These are phyloP conservation scores for Penicillium bovifimosum DNA, from an alignment of 495 filamentous ascomycete species.

Conservation along the genomic window DNA sequence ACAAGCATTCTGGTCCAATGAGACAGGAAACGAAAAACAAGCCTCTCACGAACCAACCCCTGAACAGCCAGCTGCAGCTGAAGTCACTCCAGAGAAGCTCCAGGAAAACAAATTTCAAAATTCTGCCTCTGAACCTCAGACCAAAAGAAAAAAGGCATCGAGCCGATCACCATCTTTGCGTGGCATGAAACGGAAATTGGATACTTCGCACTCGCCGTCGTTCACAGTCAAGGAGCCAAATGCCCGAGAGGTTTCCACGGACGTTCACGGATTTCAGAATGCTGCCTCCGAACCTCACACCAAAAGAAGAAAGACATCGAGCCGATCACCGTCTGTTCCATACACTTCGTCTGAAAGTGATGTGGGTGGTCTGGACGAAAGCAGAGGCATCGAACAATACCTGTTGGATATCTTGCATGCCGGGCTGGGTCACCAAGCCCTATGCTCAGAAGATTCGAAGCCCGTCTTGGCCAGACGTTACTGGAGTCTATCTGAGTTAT, in stretches of 20 bases:
- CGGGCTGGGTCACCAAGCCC: conserved; percentile 5
- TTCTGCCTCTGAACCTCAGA: background rate
- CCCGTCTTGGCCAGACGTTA: background rate
- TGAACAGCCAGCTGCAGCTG: background rate
- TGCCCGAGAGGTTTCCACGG: too few relatives aligned
- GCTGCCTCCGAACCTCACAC: background rate
- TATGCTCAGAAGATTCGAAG: background rate
- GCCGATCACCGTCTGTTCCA: conserved; percentile 6
- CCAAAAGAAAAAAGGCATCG: background rate
- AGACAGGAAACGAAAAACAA: background rate
- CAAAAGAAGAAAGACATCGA: background rate
- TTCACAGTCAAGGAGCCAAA: too few relatives aligned
- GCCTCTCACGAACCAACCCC: background rate
- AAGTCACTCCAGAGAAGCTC: background rate
- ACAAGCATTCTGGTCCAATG: conserved; percentile 13
- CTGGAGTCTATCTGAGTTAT: conserved; percentile 26
- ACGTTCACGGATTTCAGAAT: background rate
- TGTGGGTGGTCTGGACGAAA: background rate
- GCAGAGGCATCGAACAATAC: conserved; percentile 8
- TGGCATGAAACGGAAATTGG: too few relatives aligned
- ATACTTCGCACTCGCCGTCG: too few relatives aligned
- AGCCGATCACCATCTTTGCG: background rate
- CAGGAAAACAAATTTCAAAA: background rate
- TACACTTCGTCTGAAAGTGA: conserved; percentile 17
- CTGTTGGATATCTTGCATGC: conserved; percentile 15